Conservation (phyloP, 2,329 filamentous ascomycete species). For the Chaetomium sp. region DNA sequence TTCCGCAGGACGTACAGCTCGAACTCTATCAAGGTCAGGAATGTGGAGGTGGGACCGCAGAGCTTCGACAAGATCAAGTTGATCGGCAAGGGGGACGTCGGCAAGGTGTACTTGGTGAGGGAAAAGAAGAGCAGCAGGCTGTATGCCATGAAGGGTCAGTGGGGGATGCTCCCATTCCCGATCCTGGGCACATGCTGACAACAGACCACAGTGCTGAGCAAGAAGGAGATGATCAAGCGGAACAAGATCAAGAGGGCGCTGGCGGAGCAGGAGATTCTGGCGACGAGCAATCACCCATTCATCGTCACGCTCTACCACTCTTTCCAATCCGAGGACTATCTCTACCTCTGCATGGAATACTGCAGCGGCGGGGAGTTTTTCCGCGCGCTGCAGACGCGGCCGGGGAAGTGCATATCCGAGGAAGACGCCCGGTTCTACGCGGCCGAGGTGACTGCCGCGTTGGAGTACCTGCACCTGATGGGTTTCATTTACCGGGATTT, state of each 20-base stretch:
- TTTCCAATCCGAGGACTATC: slow-evolving; percentile 97
- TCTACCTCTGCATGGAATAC: slow-evolving; percentile 99
- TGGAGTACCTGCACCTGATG: slow-evolving; percentile 98
- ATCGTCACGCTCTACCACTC: slow-evolving; percentile 99
- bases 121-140: slow-evolving; percentile 96
- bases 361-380: slow-evolving; percentile 99
- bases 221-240: slow-evolving; percentile 99
- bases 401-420: slow-evolving; percentile 95
- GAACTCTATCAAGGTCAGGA: slow-evolving; percentile 97
- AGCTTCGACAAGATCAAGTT: slow-evolving; percentile 99
- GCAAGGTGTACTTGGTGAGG: slow-evolving; percentile 94
- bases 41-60: slow-evolving; percentile 91
- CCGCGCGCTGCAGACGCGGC: slow-evolving; percentile 89
- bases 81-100: slow-evolving; percentile 97
- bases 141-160: slow-evolving; percentile 96
- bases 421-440: slow-evolving; percentile 97
- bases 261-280: slow-evolving; percentile 96
- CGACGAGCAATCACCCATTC: slow-evolving; percentile 98
- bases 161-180: background rate
- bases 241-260: slow-evolving; percentile 99
- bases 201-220: slow-evolving; percentile 75
- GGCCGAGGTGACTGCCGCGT: slow-evolving; percentile 91
- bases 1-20: slow-evolving; percentile 97
- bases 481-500: slow-evolving; percentile 98
- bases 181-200: slow-evolving; percentile 39